Evolutionary conservation across 768 basidiomycete genomes (phyloP).

Genomic region (Mycena amicta): DNA sequence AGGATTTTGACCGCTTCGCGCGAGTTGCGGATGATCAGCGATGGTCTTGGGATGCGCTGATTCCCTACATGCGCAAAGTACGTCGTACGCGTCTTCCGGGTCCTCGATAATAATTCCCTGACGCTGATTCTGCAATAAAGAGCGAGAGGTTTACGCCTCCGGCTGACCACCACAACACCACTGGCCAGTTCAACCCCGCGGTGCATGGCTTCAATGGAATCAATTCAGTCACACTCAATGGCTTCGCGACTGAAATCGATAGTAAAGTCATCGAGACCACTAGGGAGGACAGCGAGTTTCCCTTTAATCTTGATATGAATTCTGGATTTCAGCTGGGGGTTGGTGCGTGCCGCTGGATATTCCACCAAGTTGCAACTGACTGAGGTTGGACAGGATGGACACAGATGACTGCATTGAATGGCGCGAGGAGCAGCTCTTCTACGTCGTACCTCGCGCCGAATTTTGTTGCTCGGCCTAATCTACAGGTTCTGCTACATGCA

Average conservation of each 20-base stretch:
- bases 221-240: conserved; percentile 25
- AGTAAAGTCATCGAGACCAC: conserved; percentile 28
- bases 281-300: conserved; percentile 14
- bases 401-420: conserved; percentile 21
- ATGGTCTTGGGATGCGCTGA: conserved; percentile 26
- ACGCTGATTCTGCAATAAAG: conserved; percentile 14
- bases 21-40: conserved; percentile 19
- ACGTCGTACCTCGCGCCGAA: conserved; percentile 28
- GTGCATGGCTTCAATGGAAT: conserved; percentile 31
- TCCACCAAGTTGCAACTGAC: background rate
- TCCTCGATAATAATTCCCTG: background rate
- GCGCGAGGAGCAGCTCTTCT: conserved; percentile 25
- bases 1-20: conserved; percentile 27
- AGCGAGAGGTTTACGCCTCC: conserved; percentile 30
- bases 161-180: conserved; percentile 31
- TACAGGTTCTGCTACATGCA: conserved; percentile 27
- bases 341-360: conserved; percentile 19
- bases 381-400: conserved; percentile 20
- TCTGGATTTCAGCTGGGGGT: conserved; percentile 34
- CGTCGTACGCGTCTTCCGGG: no score
- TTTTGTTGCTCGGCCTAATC: conserved; percentile 26
- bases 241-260: conserved; percentile 26
- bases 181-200: conserved; percentile 28
- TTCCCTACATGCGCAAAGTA: conserved; percentile 25
- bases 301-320: conserved; percentile 27